Evolutionary conservation across 176 grass and related monocot species (phyloP).

Genomic region (Panicum miliaceum): DNA sequence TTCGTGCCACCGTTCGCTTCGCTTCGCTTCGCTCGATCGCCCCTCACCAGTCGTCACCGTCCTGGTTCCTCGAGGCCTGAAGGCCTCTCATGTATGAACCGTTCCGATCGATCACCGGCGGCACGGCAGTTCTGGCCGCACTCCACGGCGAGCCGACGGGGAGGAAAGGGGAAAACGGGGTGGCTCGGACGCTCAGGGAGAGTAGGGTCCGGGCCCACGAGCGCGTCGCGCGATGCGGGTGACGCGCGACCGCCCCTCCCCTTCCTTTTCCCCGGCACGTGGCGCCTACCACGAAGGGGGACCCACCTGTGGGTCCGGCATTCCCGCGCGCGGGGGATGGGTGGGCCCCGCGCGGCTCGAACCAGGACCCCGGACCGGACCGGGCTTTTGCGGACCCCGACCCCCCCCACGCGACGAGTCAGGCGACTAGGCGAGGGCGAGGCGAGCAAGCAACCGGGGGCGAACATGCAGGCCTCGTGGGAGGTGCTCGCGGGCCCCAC

Average conservation of each 20-base stretch:
- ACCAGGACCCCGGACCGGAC: neutral
- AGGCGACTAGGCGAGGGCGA: neutral
- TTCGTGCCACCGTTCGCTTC: neutral
- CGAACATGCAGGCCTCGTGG: conserved; percentile 54
- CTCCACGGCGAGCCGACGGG: neutral
- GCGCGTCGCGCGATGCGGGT: neutral
- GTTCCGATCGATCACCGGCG: neutral
- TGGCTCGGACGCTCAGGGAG: neutral
- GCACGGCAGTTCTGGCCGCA: neutral
- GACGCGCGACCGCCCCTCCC: neutral
- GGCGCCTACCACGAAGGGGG: conserved; percentile 41
- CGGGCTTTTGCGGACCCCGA: too few relatives aligned
- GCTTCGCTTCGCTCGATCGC: neutral
- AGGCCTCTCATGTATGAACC: neutral
- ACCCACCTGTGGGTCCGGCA: neutral
- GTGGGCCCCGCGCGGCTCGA: neutral
- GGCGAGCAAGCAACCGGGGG: conserved; percentile 13
- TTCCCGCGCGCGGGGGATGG: neutral
- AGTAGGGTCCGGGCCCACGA: conserved; percentile 9
- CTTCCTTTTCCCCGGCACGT: neutral
- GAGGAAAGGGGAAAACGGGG: too few relatives aligned
- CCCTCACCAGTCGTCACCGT: neutral
- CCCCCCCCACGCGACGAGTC: neutral
- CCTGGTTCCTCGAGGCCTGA: neutral
- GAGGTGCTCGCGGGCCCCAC: conserved; percentile 4